Conservation (phyloP, 2,329 filamentous ascomycete genomes). For the Beauveria sp. region DNA sequence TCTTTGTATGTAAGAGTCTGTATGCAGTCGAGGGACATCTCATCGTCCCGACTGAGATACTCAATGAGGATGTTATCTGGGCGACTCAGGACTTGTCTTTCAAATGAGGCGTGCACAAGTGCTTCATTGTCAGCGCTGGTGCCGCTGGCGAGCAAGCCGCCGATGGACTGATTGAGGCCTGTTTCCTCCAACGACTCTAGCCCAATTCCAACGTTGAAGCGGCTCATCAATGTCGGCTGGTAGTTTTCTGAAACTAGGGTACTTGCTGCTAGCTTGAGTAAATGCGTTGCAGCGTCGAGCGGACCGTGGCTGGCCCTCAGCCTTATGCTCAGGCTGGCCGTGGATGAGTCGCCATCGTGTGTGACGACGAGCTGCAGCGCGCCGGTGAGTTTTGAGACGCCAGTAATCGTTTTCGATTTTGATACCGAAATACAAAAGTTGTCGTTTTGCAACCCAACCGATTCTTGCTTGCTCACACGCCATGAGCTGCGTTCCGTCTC, state of each 20-base stretch:
- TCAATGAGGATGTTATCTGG: not conserved
- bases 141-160: not conserved
- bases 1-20: constrained; percentile 1
- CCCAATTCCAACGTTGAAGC: not conserved
- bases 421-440: not conserved
- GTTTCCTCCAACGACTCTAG: not conserved
- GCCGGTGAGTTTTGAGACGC: not conserved
- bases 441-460: not conserved
- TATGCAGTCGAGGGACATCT: not conserved
- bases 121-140: not conserved
- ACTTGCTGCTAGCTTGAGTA: not conserved
- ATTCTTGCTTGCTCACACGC: not conserved
- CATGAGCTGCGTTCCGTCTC: not conserved
- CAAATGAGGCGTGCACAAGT: not conserved
- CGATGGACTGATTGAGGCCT: not conserved
- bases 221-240: not conserved
- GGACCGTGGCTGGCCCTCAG: not conserved
- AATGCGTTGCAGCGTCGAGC: not conserved
- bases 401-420: not conserved
- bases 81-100: not conserved
- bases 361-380: not conserved
- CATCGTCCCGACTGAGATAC: not conserved
- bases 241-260: not conserved
- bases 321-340: not conserved
- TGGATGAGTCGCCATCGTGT: not conserved